Evolutionary conservation across 306 rosid genomes (phyloP).

Genomic region (Echinosophora koreensis): DNA sequence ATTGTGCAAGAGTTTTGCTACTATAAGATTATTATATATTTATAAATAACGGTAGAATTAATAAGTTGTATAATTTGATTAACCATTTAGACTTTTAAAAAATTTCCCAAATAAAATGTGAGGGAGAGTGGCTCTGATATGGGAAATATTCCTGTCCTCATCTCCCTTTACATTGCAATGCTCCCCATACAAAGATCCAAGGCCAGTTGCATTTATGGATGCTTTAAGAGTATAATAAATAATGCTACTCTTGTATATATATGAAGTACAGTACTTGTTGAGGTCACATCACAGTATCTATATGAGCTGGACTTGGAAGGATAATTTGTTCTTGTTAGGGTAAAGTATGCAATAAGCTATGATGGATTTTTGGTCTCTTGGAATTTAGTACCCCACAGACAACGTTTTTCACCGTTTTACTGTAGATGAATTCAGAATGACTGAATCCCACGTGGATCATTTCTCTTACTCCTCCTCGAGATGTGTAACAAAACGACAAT

Average conservation of each 20-base stretch:
- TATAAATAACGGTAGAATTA: background rate
- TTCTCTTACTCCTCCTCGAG: background rate
- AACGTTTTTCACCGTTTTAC: constrained; percentile 48
- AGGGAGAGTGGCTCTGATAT: constrained; percentile 40
- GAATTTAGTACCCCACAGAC: constrained; percentile 45
- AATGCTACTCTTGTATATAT: constrained; percentile 18
- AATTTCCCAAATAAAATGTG: constrained; percentile 32
- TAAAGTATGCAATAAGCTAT: constrained; percentile 45
- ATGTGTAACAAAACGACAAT: constrained; percentile 45
- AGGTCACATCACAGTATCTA: constrained; percentile 53
- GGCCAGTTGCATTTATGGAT: constrained; percentile 26
- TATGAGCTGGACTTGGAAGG: constrained; percentile 50
- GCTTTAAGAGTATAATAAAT: constrained; percentile 35
- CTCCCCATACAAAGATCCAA: constrained; percentile 42
- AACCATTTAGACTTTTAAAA: constrained; percentile 18
- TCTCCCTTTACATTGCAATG: constrained; percentile 27
- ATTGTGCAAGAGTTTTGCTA: no score
- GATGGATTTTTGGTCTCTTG: constrained; percentile 46
- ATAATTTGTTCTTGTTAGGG: constrained; percentile 45
- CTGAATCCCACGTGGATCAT: background rate
- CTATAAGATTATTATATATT: background rate
- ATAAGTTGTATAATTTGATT: constrained; percentile 2
- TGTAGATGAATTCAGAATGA: constrained; percentile 38
- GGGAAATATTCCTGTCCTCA: constrained; percentile 39
- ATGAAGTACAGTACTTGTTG: constrained; percentile 44